Base-by-base conservation (phyloP, 2,329 filamentous ascomycete genomes). In the Pseudogymnoascus sp. region DNA sequence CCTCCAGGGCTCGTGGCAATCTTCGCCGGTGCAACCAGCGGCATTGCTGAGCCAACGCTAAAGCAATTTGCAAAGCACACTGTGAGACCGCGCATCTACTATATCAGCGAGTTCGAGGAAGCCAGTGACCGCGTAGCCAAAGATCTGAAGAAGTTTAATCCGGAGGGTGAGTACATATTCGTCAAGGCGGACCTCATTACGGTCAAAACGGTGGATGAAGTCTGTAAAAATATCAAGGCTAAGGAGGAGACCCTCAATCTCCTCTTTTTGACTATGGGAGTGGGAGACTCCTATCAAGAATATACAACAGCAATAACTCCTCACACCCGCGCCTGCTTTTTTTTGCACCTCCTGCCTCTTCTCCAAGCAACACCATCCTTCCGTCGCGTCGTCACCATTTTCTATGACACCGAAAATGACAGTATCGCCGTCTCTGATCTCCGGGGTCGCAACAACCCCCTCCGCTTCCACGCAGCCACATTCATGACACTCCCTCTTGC, bases 291-390 rank as follows among this genome's bases (percentile, higher is more conserved):
- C 1, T 36, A 18, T n/a, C 31, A 16, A 64, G 64, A 64, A 56
- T 34, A 18, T 18, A 59, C 44, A 18, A 12, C 78, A 18, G 75
- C 79, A 5, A 74, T 86, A 11, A 74, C 74, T 7, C 81, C 81
- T 72, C 85, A 87, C 71, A 76, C 80, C 2, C 84, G 84, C 21
- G 76, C 81, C 62, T 81, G 82, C 37, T 81, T 86, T 68, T 75
- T 81, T 14, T 61, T 77, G 61, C 83, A 85, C 60, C 78, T 88
- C 0, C 78, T 87, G 10, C 84, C 85, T 0, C 75, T 81, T 0
- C 74, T 88, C 1, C 74, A 76, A 21, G 69, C 69, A n/a, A 79
- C 82, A 0, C 64, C 73, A 0, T 65, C 70, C 2, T 73, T 84
- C 6, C 77, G 79, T 0, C 80, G 83, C 8, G 81, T 85, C 10